Evolutionary conservation across 495 filamentous ascomycete species (phyloP), one percentile per base, ranked within the genome.

Genomic region (Pseudotulostoma volvatum): DNA sequence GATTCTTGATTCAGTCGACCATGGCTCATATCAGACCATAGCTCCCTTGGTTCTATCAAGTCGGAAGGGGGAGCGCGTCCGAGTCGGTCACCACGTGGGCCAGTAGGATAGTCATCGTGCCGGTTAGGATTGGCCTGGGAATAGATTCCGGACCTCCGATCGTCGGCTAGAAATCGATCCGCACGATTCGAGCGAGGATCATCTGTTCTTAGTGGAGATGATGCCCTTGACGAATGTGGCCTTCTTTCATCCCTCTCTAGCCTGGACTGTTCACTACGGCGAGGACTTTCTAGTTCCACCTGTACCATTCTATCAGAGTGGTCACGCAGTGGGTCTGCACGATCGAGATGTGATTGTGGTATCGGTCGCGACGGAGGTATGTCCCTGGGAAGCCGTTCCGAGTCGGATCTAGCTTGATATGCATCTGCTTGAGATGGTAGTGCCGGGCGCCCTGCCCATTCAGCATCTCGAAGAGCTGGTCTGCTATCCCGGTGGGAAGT

Each of bases 1-100:
- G 42, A 35, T 34, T 63, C 62, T 43, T 63, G 60, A 43, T 58
- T 68, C n/a, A 71, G 57, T 37, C 70, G 67, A 38, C 68, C 71
- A 49, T 74, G 73, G 39, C 63, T 71, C 42, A 63, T 54, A 44
- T 76, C 77, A 11, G 43, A 9, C 3, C 33, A 36, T 14, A 44
- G 9, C 3, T 63, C 59, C 37, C 56, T 56, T 17, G 43, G 33
- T 4, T 65, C 59, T 28, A 39, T 30, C n/a, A 39, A 16, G 25
- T 58, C 53, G 33, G 41, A 16, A 9, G 43, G 25, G 18, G 17
- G 5, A 5, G 11, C 21, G 17, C 51, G 53, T 13, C 33, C 42
- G 34, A 35, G 44, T 30, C 61, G 52, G 19, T 63, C 61, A 34
- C 45, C 51, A 36, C 63, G 61, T 16, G 63, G 63, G 11, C 58